Conservation (phyloP, 768 basidiomycete genomes). For the Piloderma croceum region DNA sequence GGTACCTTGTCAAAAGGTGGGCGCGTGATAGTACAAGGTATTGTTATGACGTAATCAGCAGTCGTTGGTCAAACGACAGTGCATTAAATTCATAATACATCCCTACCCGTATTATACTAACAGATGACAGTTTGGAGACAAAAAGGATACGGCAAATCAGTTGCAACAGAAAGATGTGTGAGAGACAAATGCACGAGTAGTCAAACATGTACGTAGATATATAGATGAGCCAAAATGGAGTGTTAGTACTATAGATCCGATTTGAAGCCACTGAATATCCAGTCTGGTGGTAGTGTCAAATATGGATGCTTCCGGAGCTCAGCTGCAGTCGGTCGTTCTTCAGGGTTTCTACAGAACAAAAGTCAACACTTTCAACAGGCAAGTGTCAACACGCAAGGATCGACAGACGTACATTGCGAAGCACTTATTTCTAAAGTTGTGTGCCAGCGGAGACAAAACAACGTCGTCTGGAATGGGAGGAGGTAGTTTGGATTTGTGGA, state of each 20-base stretch:
- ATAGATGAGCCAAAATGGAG: background rate
- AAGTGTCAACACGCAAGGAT: background rate
- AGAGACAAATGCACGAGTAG: no score
- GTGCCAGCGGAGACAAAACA: conserved; percentile 63
- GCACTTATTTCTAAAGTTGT: conserved; percentile 84
- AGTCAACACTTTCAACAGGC: conserved; percentile 7
- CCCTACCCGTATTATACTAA: no score
- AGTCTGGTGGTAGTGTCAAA: conserved; percentile 63
- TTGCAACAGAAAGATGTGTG: no score
- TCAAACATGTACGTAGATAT: no score
- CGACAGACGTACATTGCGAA: conserved; percentile 69
- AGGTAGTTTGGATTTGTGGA: conserved; percentile 77
- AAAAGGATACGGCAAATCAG: no score
- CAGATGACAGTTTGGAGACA: background rate
- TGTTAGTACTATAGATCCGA: conserved; percentile 21
- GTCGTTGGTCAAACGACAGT: no score
- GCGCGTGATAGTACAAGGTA: no score
- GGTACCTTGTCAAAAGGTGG: no score
- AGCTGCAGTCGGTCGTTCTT: conserved; percentile 72
- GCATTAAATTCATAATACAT: no score
- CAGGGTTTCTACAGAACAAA: conserved; percentile 62
- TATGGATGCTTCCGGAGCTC: conserved; percentile 80
- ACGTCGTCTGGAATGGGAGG: conserved; percentile 90
- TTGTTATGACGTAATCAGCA: no score
- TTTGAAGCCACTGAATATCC: conserved; percentile 68